Percentiles rank a stretch among this genome's conserved stretches.
These are phyloP conservation scores for Ophioceras dolichostomum DNA, from an alignment of 2,329 filamentous ascomycete genomes.

Conservation along the genomic window DNA sequence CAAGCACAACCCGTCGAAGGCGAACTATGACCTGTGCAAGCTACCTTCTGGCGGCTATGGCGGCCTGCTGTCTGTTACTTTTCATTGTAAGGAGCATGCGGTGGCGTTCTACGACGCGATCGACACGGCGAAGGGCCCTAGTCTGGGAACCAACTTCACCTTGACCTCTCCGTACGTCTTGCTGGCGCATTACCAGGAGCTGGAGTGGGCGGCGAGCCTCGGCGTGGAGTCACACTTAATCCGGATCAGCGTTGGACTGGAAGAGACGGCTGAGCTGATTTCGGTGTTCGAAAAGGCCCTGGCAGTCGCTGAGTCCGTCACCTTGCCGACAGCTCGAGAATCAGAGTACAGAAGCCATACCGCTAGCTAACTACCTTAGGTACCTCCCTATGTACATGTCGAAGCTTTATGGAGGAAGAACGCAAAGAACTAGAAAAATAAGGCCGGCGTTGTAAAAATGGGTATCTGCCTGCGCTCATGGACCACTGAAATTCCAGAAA, in stretches of 20 bases:
- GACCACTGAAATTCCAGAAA: no score
- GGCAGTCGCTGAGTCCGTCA: constrained; percentile 32
- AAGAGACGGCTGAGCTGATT: constrained; percentile 58
- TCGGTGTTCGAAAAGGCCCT: constrained; percentile 58
- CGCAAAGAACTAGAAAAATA: neutral
- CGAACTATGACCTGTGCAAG: constrained; percentile 68
- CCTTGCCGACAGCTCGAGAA: neutral
- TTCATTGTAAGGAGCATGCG: constrained; percentile 57
- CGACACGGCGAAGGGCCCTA: constrained; percentile 85
- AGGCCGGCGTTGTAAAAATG: neutral
- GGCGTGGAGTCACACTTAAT: constrained; percentile 73
- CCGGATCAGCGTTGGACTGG: constrained; percentile 79
- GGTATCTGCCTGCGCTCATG: no score
- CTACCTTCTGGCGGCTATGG: constrained; percentile 73
- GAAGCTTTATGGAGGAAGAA: neutral
- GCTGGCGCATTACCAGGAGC: constrained; percentile 79
- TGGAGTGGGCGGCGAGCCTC: constrained; percentile 79
- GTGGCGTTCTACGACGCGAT: constrained; percentile 75
- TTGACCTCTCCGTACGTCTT: constrained; percentile 84
- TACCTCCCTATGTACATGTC: neutral
- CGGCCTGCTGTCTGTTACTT: constrained; percentile 75
- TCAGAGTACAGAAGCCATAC: no score
- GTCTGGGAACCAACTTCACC: constrained; percentile 93
- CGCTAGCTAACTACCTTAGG: no score
- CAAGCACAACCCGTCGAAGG: constrained; percentile 46